A percentile compares a stretch with the other conserved stretches of the same genome.
These are phyloP conservation scores for Colletotrichum simmondsii DNA, from an alignment of 2,329 filamentous ascomycete species.

Conservation along the genomic window DNA sequence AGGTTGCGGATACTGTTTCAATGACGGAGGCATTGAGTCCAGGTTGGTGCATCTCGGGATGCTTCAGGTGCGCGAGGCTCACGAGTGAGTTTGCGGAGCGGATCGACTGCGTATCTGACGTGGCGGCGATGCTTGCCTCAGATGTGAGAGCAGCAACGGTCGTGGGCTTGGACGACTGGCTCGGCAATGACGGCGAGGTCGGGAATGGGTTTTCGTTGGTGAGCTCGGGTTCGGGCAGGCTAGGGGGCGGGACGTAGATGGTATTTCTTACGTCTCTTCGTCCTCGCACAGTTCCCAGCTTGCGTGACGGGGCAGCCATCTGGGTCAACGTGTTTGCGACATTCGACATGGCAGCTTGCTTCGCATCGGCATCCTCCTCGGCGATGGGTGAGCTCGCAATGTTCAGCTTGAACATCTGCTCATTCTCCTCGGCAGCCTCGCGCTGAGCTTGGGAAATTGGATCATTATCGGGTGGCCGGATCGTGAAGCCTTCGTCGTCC, in stretches of 20 bases:
- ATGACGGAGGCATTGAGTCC: slow-evolving; percentile 91
- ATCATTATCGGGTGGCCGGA: slow-evolving; percentile 73
- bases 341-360: slow-evolving; percentile 78
- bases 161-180: slow-evolving; percentile 51
- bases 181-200: slow-evolving; percentile 50
- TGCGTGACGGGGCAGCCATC: slow-evolving; percentile 72
- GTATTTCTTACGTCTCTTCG: slow-evolving; percentile 93
- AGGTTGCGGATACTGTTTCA: slow-evolving; percentile 88
- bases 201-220: slow-evolving; percentile 46
- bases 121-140: slow-evolving; percentile 66
- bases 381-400: slow-evolving; percentile 83
- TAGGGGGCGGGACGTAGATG: slow-evolving; percentile 75
- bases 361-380: slow-evolving; percentile 80
- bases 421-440: slow-evolving; percentile 70
- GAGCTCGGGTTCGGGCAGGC: slow-evolving; percentile 49
- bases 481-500: slow-evolving; percentile 81
- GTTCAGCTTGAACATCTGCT: slow-evolving; percentile 81
- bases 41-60: slow-evolving; percentile 82
- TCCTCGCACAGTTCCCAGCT: slow-evolving; percentile 82
- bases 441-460: slow-evolving; percentile 79
- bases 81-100: slow-evolving; percentile 86
- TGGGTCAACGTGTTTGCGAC: slow-evolving; percentile 78
- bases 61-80: slow-evolving; percentile 75
- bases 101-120: slow-evolving; percentile 90
- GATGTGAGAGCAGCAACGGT: slow-evolving; percentile 69